Conservation (phyloP, 306 rosid genomes). For the Luffa acutangula region DNA sequence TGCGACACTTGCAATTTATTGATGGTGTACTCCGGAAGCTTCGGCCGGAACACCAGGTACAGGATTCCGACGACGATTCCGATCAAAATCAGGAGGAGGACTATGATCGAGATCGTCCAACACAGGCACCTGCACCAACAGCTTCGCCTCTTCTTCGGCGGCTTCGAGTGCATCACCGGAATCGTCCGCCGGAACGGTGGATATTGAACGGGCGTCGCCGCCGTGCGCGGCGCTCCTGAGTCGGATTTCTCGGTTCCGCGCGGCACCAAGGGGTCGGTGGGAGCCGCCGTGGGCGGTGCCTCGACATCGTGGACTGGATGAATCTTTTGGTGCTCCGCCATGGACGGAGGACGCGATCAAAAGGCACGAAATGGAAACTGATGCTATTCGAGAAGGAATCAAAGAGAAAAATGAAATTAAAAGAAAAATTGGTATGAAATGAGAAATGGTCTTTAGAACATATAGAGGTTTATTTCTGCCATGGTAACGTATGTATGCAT, state of each 20-base stretch:
- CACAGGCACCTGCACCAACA: slow-evolving; percentile 55
- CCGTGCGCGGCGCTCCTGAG: background rate
- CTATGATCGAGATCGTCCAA: slow-evolving; percentile 27
- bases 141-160: slow-evolving; percentile 57
- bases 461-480: background rate
- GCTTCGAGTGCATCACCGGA: slow-evolving; percentile 36
- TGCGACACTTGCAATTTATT: slow-evolving; percentile 29
- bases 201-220: background rate
- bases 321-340: slow-evolving; percentile 65
- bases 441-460: background rate
- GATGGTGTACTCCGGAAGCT: slow-evolving; percentile 62
- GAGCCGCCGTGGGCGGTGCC: slow-evolving; percentile 24
- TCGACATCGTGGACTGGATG: slow-evolving; percentile 59
- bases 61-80: slow-evolving; percentile 42
- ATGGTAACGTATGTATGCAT: background rate
- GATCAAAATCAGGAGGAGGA: slow-evolving; percentile 31
- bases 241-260: slow-evolving; percentile 38
- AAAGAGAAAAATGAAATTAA: background rate
- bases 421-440: background rate
- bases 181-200: slow-evolving; percentile 25
- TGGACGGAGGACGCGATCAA: background rate
- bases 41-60: slow-evolving; percentile 69
- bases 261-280: slow-evolving; percentile 46
- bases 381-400: background rate
- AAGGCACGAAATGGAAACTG: background rate